Evolutionary conservation across 2,329 filamentous ascomycete genomes (phyloP), one percentile per base, ranked within the genome.

Genomic region (Ophiocordyceps robertsii): DNA sequence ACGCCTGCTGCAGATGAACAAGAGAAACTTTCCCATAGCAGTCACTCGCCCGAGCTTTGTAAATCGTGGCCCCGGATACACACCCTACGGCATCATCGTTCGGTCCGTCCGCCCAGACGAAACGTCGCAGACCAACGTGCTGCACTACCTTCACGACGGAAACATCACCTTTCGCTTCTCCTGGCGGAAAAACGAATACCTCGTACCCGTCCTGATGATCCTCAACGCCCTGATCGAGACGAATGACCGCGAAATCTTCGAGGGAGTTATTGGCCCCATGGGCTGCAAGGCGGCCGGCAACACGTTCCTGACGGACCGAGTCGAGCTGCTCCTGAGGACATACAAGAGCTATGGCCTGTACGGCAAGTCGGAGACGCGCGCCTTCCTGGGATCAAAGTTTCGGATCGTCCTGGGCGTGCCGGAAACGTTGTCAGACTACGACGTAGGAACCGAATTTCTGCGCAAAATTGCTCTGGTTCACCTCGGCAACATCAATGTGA

Each of bases 81-180:
- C 88, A 11, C 82, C 84, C 45, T 92, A 79, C 56, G 92, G 88
- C 70, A 84, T 96, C 44, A 85, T 94, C 55, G 80, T 95, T 51
- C 82, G 92, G 64, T 93, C 83, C 3, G 88, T 95, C 43, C 80
- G 92, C 45, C 89, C 89, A n/a, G 92, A 98, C 63, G 88, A 98
- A 65, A 95, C 90, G 9, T 95, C 89, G 29, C 90, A 96, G 63
- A 96, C 90, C 32, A 98, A 96, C 56, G 88, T 94, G 30, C 73
- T 98, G 39, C 92, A 98, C 65, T 98, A 96, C 62, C 75, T 98
- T 44, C 87, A 75, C 53, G 92, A 98, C 59, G 92, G 92, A 49
- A 96, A 95, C 61, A 81, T 96, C 54, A 96, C 87, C 1, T 95
- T 98, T 65, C 77, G 92, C 44, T 98, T 98, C 64, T 95, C 90